A percentile compares a stretch with the other conserved stretches of the same genome.
Conservation (phyloP, 495 filamentous ascomycete genomes). For the Hyaloscypha variabilis region DNA sequence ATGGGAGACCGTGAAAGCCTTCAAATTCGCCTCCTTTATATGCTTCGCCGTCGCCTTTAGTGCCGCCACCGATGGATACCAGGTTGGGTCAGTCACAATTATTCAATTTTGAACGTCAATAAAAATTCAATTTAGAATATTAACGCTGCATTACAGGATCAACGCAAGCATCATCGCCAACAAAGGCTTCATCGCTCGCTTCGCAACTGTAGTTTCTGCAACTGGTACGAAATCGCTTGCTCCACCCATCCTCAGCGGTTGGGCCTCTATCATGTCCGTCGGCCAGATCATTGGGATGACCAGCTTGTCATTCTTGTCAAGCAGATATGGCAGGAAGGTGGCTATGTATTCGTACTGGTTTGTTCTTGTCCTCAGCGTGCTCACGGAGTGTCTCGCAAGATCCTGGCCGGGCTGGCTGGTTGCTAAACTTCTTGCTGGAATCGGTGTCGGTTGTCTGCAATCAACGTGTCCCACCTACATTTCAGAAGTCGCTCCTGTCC, state of each 20-base stretch:
- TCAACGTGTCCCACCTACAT: conserved; percentile 20
- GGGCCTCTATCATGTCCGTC: conserved; percentile 17
- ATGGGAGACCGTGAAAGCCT: conserved; percentile 25
- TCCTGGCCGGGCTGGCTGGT: conserved; percentile 15
- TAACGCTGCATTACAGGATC: conserved; percentile 1
- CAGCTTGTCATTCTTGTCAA: conserved; percentile 5
- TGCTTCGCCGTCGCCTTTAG: conserved; percentile 14
- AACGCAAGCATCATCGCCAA: conserved; percentile 26
- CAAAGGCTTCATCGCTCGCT: conserved; percentile 22
- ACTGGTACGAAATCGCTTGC: conserved; percentile 14
- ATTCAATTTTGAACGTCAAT: background rate
- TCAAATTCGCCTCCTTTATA: conserved; percentile 17
- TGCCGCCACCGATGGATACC: conserved; percentile 25
- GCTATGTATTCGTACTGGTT: conserved; percentile 25
- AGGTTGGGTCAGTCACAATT: conserved; percentile 20
- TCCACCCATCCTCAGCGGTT: conserved; percentile 9
- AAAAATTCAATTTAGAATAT: background rate
- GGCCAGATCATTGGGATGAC: conserved; percentile 25
- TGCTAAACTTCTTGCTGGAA: conserved; percentile 24
- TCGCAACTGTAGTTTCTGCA: conserved; percentile 3
- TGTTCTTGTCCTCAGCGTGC: conserved; percentile 14
- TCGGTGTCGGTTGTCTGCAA: conserved; percentile 26
- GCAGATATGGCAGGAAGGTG: conserved; percentile 19
- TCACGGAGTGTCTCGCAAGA: conserved; percentile 12
- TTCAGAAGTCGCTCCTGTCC: conserved; percentile 15